phyloP scores from a whole-genome alignment of 805 yeast genomes.

The Yarrowia sp. region DNA sequence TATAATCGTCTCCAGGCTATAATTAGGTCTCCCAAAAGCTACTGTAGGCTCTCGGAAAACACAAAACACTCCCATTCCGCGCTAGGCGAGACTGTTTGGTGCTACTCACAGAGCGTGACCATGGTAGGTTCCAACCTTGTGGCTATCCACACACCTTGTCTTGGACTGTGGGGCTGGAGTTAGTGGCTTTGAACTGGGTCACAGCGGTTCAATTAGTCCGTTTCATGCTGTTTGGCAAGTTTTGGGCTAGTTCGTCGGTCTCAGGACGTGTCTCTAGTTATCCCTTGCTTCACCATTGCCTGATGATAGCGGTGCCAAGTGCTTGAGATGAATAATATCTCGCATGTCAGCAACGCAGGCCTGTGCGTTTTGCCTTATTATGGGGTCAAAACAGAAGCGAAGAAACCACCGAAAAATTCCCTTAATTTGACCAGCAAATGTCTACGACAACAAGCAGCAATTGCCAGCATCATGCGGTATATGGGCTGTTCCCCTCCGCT shows the following conservation, averaged over 20 bases:
- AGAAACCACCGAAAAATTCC: neutral
- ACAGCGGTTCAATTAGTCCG: neutral
- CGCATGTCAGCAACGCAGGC: neutral
- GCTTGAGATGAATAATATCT: slow-evolving; percentile 1
- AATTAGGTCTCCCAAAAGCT: neutral
- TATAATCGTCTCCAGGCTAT: neutral
- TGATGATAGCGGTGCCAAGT: neutral
- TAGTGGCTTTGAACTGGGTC: neutral
- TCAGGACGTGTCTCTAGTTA: no score
- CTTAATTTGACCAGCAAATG: neutral
- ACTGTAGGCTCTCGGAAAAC: neutral
- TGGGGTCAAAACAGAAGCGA: neutral
- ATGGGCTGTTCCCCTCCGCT: slow-evolving; percentile 1
- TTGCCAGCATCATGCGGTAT: neutral
- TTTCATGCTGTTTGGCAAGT: neutral
- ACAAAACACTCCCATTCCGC: neutral
- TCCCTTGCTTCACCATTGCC: neutral
- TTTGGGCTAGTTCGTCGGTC: no score
- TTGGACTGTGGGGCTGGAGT: slow-evolving; percentile 1
- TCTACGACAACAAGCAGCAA: neutral
- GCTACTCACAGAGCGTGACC: neutral
- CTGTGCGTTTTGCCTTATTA: neutral
- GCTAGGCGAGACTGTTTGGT: slow-evolving; percentile 6
- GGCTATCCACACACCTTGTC: neutral
- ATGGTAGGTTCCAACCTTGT: neutral